These are phyloP conservation scores for Emmonsia crescens DNA, from an alignment of 2,329 filamentous ascomycete species.

Conservation along the genomic window DNA sequence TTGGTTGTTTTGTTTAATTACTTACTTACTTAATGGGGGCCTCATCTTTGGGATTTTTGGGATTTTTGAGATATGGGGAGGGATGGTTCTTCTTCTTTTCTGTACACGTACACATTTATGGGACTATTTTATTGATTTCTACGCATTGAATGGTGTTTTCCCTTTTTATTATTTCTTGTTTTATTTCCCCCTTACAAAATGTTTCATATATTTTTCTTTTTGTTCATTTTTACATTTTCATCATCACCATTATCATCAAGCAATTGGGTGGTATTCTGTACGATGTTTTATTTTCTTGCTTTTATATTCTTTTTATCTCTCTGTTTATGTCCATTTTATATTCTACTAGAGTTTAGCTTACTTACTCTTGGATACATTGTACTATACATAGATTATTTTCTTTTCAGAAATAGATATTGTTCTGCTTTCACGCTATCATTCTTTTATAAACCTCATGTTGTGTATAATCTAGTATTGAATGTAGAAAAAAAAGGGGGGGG, in stretches of 20 bases:
- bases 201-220: constrained; percentile 6
- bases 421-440: no score
- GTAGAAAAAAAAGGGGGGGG: no score
- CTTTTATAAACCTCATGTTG: no score
- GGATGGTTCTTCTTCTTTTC: neutral
- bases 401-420: no score
- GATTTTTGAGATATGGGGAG: neutral
- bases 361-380: no score
- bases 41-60: no score
- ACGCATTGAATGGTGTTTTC: neutral
- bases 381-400: neutral
- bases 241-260: neutral
- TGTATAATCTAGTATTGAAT: no score
- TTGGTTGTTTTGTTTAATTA: neutral
- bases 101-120: neutral
- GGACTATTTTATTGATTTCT: neutral
- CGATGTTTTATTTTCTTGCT: neutral
- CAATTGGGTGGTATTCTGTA: neutral
- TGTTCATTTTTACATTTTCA: neutral
- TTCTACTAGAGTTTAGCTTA: neutral
- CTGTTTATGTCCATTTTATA: neutral
- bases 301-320: neutral
- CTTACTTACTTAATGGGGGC: neutral
- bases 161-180: neutral
- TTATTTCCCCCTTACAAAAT: neutral